phyloP scores from a whole-genome alignment of 176 grass and related monocot species.

The Tillandsia leiboldiana region DNA sequence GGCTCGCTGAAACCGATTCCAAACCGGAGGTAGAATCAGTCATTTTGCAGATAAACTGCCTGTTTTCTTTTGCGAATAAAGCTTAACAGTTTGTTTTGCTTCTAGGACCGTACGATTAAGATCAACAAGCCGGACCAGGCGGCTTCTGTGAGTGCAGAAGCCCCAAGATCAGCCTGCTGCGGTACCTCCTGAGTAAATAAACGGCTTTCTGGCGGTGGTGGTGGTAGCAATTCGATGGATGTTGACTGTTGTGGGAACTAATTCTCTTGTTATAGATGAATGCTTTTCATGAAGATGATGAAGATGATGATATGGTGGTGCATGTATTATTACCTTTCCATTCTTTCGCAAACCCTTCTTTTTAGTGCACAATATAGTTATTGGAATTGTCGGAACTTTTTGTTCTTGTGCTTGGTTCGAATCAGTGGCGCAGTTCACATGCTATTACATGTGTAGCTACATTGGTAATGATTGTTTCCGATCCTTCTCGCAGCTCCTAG shows the following conservation, averaged over 20 bases:
- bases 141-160: slow-evolving; percentile 2
- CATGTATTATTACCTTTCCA: too few species aligned
- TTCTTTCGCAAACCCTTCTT: too few species aligned
- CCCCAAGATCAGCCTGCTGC: slow-evolving; percentile 22
- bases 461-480: too few species aligned
- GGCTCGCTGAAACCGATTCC: slow-evolving; percentile 25
- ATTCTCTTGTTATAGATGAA: too few species aligned
- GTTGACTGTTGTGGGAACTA: too few species aligned
- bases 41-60: neutral
- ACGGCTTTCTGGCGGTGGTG: too few species aligned
- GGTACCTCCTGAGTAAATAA: neutral
- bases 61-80: neutral
- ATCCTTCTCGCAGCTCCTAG: too few species aligned
- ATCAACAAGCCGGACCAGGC: slow-evolving; percentile 25
- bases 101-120: slow-evolving; percentile 29
- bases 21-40: slow-evolving; percentile 27
- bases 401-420: neutral
- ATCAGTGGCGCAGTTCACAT: too few species aligned
- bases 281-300: too few species aligned
- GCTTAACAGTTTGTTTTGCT: slow-evolving; percentile 9
- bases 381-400: neutral
- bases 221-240: too few species aligned
- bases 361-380: neutral
- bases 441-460: too few species aligned
- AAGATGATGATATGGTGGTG: too few species aligned